Base-by-base conservation (phyloP, 1,284 basidiomycete genomes). In the Leucoagaricus sp. region DNA sequence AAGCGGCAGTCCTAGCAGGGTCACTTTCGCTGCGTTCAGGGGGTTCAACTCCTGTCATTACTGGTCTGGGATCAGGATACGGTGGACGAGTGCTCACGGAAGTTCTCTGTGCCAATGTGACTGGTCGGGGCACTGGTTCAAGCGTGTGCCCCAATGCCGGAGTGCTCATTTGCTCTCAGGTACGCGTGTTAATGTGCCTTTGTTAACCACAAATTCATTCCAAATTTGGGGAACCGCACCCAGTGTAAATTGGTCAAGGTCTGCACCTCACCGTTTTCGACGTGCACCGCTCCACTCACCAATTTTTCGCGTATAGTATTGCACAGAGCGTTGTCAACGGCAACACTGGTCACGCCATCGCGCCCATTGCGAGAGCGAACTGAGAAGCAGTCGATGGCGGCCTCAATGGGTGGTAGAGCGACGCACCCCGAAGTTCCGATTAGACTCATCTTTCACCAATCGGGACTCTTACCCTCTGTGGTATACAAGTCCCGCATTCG, bases 261-360 rank as follows among this genome's bases (percentile, higher is more conserved):
- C 15, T 34, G 47, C 19, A 15, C 6, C 21, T 36, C 33, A 21
- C 9, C 41, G 41, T 34, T 10, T 2, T 25, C 6, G 12, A 23
- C 13, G 2, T 23, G 41, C 13, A 17, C 6, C 5, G 4, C 15
- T 7, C 8, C 29, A 29, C 26, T 7, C 13, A 10, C n/a, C n/a
- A n/a, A 12, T 42, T 42, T 38, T 23, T 17, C 31, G 6, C 8
- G 12, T 12, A 10, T 21, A 73, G 72, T 73, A 73, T 54, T 73
- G 70, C 46, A 72, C 70, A 12, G 66, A 62, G 51, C 60, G 64
- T 23, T 73, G 70, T 52, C 70, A 69, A 34, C 66, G 67, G 9
- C 69, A 68, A 49, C 70, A 72, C 55, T 69, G 67, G 69, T 38
- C 63, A 4, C 71, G 63, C 48, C 70, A 72, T 58, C 65, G 66